phyloP scores from a whole-genome alignment of 106 monocot species.

The Acanthochlamys bracteata region DNA sequence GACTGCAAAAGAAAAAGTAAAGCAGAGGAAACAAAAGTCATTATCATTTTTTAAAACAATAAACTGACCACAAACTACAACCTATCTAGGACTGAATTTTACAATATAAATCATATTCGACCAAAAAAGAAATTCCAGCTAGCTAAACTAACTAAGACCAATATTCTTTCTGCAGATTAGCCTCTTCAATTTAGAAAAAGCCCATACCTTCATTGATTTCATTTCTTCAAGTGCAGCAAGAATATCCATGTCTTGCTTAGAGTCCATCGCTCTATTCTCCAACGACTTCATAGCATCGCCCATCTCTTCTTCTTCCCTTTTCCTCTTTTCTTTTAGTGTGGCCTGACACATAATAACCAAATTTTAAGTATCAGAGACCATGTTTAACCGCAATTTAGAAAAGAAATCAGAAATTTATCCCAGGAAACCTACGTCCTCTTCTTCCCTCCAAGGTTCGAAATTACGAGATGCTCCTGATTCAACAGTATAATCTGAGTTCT shows the following conservation, averaged over 20 bases:
- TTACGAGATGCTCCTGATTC: constrained; percentile 92
- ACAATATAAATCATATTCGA: too few relatives aligned
- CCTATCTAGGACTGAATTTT: too few relatives aligned
- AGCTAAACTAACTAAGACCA: too few relatives aligned
- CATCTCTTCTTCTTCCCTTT: constrained; percentile 79
- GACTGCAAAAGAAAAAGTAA: constrained; percentile 51
- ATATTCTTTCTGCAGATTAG: too few relatives aligned
- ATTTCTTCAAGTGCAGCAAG: constrained; percentile 92
- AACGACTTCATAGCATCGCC: constrained; percentile 91
- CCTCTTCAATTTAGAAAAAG: background rate
- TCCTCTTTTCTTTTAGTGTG: constrained; percentile 46
- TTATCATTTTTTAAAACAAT: background rate
- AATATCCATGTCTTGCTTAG: constrained; percentile 94
- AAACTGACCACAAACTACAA: too few relatives aligned
- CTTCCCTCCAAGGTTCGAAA: constrained; percentile 92
- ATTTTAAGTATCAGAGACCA: background rate
- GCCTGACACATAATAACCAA: constrained; percentile 24
- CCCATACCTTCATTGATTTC: constrained; percentile 81
- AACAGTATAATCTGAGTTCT: constrained; percentile 85
- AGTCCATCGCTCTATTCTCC: constrained; percentile 86
- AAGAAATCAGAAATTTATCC: background rate
- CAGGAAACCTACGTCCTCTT: constrained; percentile 51
- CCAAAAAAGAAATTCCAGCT: too few relatives aligned
- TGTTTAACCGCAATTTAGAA: background rate
- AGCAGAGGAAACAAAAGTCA: background rate